Evolutionary conservation across 345 rosid species (phyloP).

Genomic region (Acer yangbiense): DNA sequence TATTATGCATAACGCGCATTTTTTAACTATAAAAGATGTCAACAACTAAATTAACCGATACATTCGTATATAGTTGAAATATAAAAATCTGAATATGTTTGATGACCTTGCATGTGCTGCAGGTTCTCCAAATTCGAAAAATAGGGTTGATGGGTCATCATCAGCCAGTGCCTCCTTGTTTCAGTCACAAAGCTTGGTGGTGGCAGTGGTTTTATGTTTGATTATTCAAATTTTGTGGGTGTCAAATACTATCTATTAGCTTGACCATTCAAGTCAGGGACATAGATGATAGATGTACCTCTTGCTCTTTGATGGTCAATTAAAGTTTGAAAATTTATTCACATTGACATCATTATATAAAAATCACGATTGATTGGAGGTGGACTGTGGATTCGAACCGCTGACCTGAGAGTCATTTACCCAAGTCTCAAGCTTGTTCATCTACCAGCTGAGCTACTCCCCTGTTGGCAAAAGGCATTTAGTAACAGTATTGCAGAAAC

Average conservation of each 20-base stretch:
- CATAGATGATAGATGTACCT: not conserved
- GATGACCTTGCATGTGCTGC: not conserved
- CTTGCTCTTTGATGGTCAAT: not conserved
- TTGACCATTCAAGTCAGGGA: not conserved
- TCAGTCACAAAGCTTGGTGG: not conserved
- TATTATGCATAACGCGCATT: too few species aligned
- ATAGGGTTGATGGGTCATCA: slow-evolving; percentile 14
- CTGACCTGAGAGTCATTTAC: too few species aligned
- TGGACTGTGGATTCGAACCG: not conserved
- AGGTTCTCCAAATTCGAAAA: slow-evolving; percentile 28
- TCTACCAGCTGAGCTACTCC: too few species aligned
- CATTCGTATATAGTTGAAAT: too few species aligned
- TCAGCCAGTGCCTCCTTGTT: slow-evolving; percentile 1
- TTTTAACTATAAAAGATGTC: not conserved
- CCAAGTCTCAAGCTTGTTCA: too few species aligned
- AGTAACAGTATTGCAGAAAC: too few species aligned
- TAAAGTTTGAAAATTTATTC: too few species aligned
- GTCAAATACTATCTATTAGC: not conserved
- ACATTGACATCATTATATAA: not conserved
- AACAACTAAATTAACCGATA: too few species aligned
- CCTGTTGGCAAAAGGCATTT: too few species aligned
- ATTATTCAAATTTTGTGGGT: slow-evolving; percentile 6
- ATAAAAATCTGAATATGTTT: not conserved
- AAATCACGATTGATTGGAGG: not conserved
- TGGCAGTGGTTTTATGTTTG: not conserved